Base-by-base conservation (phyloP, 1,139 yeast species). In the Magnusiomyces ingens region DNA sequence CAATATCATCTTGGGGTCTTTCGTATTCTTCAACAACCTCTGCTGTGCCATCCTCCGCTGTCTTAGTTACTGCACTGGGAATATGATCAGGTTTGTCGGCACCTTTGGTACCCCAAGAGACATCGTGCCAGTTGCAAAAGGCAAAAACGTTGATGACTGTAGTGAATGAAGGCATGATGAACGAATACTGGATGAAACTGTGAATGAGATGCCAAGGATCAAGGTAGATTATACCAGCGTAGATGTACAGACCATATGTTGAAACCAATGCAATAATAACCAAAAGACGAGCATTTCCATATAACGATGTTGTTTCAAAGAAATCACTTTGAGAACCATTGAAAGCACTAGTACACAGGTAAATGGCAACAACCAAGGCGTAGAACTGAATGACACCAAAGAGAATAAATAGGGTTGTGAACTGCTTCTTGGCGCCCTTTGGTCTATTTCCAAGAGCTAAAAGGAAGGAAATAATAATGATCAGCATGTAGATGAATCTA, bases 81-180 rank as follows among this genome's bases (percentile, higher is more conserved):
- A 81, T 67, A 26, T 80, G 81, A 57, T 77, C 80, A 1, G 84
- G 81, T 56, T 75, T 77, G 55, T 80, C 80, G 11, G 84, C 87
- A 57, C 98, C 99, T 67, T 93, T 93, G 0, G 99, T 93, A 65
- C 99, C 99, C 99, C 99, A 93, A 1, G 96, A 85, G 48, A 91
- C 91, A 74, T 91, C 98, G 70, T 91, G 97, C 57, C 95, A 85
- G 68, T 91, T 91, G 73, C 97, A 90, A 66, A 91, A 90, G 1
- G 98, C 96, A 72, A 89, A 91, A 44, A 91, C 75, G 53, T 69
- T 71, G 40, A 71, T 75, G 17, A 94, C 84, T 68, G 95, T 90
- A 51, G 94, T 86, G 67, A 89, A 91, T 3, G 94, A 82, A 4
- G 98, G 97, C 68, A 90, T 82, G 78, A 91, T 75, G 64, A 89